Conservation (phyloP, 176 grass and related monocot species). For the Ananas comosus region DNA sequence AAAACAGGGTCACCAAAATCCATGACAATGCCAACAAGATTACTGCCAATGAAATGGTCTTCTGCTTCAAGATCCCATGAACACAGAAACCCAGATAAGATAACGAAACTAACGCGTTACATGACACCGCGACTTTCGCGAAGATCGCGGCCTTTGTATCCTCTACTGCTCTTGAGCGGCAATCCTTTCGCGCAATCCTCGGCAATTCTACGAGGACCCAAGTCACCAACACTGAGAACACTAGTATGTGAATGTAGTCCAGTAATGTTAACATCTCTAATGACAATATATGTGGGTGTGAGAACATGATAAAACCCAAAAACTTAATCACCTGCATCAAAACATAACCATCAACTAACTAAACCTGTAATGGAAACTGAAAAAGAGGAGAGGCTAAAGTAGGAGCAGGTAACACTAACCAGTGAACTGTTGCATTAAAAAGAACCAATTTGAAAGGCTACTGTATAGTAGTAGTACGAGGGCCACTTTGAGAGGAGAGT, state of each 20-base stretch:
- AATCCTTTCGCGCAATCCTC: constrained; percentile 9
- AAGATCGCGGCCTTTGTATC: constrained; percentile 1
- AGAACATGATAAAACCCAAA: background rate
- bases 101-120: constrained; percentile 20
- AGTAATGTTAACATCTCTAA: constrained; percentile 18
- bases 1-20: constrained; percentile 36
- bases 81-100: constrained; percentile 24
- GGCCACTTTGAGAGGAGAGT: background rate
- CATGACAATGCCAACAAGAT: constrained; percentile 37
- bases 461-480: background rate
- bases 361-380: background rate
- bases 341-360: background rate
- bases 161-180: background rate
- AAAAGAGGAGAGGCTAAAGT: background rate
- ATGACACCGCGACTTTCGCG: constrained; percentile 17
- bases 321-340: background rate
- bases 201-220: constrained; percentile 26
- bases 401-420: background rate
- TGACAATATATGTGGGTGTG: background rate
- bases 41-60: constrained; percentile 4
- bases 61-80: constrained; percentile 22
- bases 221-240: constrained; percentile 25
- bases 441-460: background rate
- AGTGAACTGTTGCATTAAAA: background rate
- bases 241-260: constrained; percentile 26